Evolutionary conservation across 768 basidiomycete genomes (phyloP), one percentile per base, ranked within the genome.

Genomic region (Guyanaporus albipodus): DNA sequence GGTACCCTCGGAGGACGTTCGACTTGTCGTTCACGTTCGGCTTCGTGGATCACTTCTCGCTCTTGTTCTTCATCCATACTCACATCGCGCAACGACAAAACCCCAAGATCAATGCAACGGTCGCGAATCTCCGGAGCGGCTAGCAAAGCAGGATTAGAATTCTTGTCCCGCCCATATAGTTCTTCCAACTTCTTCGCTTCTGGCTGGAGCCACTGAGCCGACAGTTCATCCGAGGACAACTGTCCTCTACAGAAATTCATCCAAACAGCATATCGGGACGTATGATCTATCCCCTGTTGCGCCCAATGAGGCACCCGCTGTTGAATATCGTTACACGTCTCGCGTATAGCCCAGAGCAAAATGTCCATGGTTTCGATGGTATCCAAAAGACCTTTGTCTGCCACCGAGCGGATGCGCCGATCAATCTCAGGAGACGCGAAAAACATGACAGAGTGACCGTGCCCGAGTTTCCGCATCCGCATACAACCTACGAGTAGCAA

Each of bases 391-490:
- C 2, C 15, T 15, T 61, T 66, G 15, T 22, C 23, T 21, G 50
- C 47, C 6, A 62, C 46, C 5, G 48, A 35, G n/a, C 70, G 69
- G 43, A 78, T 73, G 1, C 49, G 40, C 9, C 52, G 51, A 42
- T 73, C 68, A 4, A 76, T 62, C 36, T 76, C 74, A 0, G 57
- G 53, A 7, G 76, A 69, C 9, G 72, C 75, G 37, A 74, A 73
- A 53, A 78, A 77, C 44, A 72, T 59, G n/a, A 77, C 55, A 2
- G 76, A 72, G 44, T 78, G 76, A 0, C 71, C 72, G 9, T 61
- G 55, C 11, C 77, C 77, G 1, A 78, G 64, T 53, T 70, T 67
- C 3, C 77, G 67, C 76, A 78, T 76, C 11, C 76, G 65, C 76
- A 78, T 78, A 44, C 76, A 78, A 4, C 75, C 76, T 77, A 18